Evolutionary conservation across 352 stramenopile species (phyloP).

Genomic region (Phytophthora palmivora): DNA sequence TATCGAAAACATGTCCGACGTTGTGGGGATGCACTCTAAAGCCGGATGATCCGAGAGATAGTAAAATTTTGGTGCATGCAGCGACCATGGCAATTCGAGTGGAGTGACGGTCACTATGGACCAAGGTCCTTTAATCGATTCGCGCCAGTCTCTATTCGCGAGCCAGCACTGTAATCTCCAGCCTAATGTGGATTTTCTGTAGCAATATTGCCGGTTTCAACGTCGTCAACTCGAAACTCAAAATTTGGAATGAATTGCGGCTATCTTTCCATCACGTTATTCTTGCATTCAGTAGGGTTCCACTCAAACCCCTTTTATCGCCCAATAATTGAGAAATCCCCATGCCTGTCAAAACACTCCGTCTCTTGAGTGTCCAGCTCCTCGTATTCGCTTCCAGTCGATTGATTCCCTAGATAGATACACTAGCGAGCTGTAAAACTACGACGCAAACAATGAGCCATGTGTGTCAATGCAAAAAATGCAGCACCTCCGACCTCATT

Average conservation of each 20-base stretch:
- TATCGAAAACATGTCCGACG: constrained; percentile 10
- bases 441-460: constrained; percentile 21
- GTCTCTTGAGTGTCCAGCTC: constrained; percentile 27
- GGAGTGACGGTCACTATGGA: neutral
- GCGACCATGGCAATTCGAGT: neutral
- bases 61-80: constrained; percentile 29
- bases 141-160: constrained; percentile 17
- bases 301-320: constrained; percentile 16
- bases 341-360: constrained; percentile 31
- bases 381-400: constrained; percentile 31
- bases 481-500: constrained; percentile 28
- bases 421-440: constrained; percentile 18
- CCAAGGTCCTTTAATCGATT: constrained; percentile 34
- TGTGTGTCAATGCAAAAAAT: constrained; percentile 16
- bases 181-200: constrained; percentile 25
- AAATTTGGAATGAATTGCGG: constrained; percentile 13
- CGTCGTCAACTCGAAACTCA: constrained; percentile 15
- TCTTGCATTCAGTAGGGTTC: neutral
- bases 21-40: constrained; percentile 15
- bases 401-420: constrained; percentile 17
- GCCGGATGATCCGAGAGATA: constrained; percentile 20
- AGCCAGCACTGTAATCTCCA: constrained; percentile 16
- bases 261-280: constrained; percentile 13
- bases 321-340: constrained; percentile 18
- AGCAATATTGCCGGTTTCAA: constrained; percentile 26